A percentile compares a stretch with the other conserved stretches of the same genome.
Conservation (phyloP, 2,329 filamentous ascomycete species). For the Cladophialophora psammophila region DNA sequence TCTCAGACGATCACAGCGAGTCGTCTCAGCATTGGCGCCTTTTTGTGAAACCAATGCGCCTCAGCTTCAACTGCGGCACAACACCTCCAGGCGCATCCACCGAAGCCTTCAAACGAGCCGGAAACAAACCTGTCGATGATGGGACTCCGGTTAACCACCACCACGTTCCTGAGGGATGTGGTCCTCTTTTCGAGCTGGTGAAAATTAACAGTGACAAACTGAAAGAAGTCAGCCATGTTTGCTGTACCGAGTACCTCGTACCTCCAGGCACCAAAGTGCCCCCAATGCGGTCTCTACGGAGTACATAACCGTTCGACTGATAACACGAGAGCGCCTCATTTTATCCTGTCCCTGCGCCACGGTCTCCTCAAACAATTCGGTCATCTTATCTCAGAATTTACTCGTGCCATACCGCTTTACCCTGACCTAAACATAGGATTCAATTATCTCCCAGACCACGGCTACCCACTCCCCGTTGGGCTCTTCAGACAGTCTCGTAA, state of each 20-base stretch:
- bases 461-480: background rate
- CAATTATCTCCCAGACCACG: background rate
- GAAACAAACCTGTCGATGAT: conserved; percentile 2
- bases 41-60: conserved; percentile 27
- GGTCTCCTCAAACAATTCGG: conserved; percentile 1
- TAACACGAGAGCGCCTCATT: conserved; percentile 15
- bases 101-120: conserved; percentile 15
- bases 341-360: conserved; percentile 29
- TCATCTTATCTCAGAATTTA: conserved; percentile 3
- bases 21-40: conserved; percentile 18
- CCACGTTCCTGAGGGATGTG: background rate
- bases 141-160: background rate
- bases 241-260: background rate
- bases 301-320: background rate
- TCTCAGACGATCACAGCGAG: conserved; percentile 28
- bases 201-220: background rate
- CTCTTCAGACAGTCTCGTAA: background rate
- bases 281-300: background rate
- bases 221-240: conserved; percentile 1
- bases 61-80: conserved; percentile 1
- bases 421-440: background rate
- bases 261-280: background rate
- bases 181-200: too few species aligned
- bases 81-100: background rate
- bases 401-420: background rate